Base-by-base conservation (phyloP, 2,329 filamentous ascomycete species). In the Fusarium bactridioides region DNA sequence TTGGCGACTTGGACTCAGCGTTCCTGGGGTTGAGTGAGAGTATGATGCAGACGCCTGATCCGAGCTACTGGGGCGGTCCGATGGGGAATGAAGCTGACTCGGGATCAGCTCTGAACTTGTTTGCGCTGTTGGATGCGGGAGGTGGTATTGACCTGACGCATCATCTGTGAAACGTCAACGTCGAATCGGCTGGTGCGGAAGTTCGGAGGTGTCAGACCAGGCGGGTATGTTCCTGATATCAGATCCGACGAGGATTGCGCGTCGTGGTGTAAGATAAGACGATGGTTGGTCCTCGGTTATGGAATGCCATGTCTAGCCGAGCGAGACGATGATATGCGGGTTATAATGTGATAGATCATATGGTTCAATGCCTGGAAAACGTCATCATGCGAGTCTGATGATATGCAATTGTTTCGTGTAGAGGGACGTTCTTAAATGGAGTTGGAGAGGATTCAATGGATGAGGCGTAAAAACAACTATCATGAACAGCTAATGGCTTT, bases 101-200 rank as follows among this genome's bases (percentile, higher is more conserved):
- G 70, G 83, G 64, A 76, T 86, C 76, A 75, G 84, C 66, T 69
- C 61, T 88, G 27, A 88, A 88, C 58, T 61, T 88, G 19, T 88
- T 88, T 71, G 84, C 86, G 2, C 66, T 88, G 51, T 76, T 88
- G 40, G 86, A 88, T 41, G 83, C 83, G 0, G 85, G 86, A 3
- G 86, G 86, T 0, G 86, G 86, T 12, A 88, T 88, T 60, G 86
- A 88, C 73, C 77, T 88, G 44, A 85, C 82, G 12, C 81, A 83
- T 67, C 80, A 83, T 65, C 70, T 82, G 25, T 82, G 61, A 63
- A n/a, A 11, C 23, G 25, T 23, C 35, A 23, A 13, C 3, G 53
- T 11, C 29, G 45, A 64, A 48, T 62, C 31, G 45, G n/a, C 5
- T 29, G 23, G 54, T 44, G n/a, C 66, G 67, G 68, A 70, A 45